Evolutionary conservation across 1,284 basidiomycete genomes (phyloP), one percentile per base, ranked within the genome.

Genomic region (Tetrapyrgos nigripes): DNA sequence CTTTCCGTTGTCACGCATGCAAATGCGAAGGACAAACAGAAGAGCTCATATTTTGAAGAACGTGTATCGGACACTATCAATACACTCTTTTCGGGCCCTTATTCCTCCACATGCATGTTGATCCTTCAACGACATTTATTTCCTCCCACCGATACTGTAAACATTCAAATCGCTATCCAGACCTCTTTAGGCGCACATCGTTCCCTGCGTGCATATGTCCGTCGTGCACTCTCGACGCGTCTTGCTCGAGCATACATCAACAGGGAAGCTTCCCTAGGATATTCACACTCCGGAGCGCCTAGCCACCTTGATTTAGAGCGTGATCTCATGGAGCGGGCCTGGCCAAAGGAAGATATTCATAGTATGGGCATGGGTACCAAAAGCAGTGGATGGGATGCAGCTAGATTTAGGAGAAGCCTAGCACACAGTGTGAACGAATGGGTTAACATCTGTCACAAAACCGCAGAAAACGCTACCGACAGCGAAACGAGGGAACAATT

Each of bases 241-340:
- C 80, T 92, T 46, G 89, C 87, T 0, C 79, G 87, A 33, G 83
- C 85, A 3, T 87, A 83, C 66, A 87, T 90, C 55, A 75, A 79
- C 3, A 78, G 83, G 24, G 77, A 85, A 59, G 77, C 73, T n/a
- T 78, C 84, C 2, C 65, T 79, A 5, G 75, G 76, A 4, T 88
- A 88, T 59, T 80, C 84, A 0, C 79, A 79, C 40, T 83, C 87
- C 1, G 88, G 87, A 24, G 82, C 80, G 3, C 84, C 86, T 0
- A 80, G 79, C 1, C 76, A 83, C 45, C 75, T 89, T 64, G 83
- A 84, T 50, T 68, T 91, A 13, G 84, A 85, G 56, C 75, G 75
- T 43, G 84, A 85, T 19, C 68, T 91, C 49, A 81, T 92, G 79
- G 87, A 89, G 62, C 81, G 82, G 2, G 89, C 88, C 0, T 92